Conservation (phyloP, 2,329 filamentous ascomycete species). For the Aureobasidium mangrovei region DNA sequence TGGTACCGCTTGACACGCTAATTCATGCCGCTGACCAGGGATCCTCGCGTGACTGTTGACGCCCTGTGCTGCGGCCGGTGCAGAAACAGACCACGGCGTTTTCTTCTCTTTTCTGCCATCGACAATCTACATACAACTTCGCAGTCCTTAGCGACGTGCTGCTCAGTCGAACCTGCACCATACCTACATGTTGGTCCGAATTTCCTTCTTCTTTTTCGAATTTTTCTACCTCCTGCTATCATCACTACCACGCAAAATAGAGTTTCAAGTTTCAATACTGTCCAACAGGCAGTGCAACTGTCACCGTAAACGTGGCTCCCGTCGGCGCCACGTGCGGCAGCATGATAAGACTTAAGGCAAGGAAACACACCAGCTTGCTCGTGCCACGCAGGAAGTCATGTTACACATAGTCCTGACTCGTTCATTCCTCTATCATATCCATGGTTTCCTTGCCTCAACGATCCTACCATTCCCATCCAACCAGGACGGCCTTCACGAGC, state of each 20-base stretch:
- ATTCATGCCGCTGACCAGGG: conserved; percentile 5
- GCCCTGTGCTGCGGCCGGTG: neutral
- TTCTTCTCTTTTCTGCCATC: neutral
- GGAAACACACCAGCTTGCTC: neutral
- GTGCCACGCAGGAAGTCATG: conserved; percentile 1
- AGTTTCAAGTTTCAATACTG: neutral
- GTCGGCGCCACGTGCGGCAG: conserved; percentile 9
- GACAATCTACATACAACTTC: neutral
- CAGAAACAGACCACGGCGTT: neutral
- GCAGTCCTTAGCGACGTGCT: too few relatives aligned
- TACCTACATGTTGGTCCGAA: neutral
- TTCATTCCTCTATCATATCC: conserved; percentile 9
- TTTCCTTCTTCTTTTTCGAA: neutral
- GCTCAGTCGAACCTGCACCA: neutral
- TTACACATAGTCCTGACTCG: neutral
- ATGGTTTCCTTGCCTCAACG: neutral
- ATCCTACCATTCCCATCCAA: neutral
- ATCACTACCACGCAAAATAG: neutral
- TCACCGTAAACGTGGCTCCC: conserved; percentile 6
- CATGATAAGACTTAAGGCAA: neutral
- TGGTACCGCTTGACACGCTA: conserved; percentile 5
- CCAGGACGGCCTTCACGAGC: neutral
- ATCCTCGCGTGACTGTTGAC: neutral
- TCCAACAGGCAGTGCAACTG: conserved; percentile 7
- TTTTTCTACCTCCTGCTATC: neutral